Base-by-base conservation (phyloP, 768 basidiomycete genomes). In the Dioszegia crocea region DNA sequence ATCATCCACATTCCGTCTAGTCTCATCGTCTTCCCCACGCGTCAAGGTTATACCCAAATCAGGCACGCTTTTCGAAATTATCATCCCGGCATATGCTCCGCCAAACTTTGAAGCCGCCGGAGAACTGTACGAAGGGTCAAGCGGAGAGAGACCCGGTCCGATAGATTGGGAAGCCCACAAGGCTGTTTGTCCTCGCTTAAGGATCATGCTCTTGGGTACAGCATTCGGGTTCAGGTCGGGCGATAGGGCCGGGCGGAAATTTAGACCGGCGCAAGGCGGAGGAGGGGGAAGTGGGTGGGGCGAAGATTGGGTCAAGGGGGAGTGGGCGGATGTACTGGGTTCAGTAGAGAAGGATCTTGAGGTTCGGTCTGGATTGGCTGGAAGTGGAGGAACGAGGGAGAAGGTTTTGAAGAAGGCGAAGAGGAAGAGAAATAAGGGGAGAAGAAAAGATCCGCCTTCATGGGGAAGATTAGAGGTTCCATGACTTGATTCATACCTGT, bases 201-300 rank as follows among this genome's bases (percentile, higher is more conserved):
- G 68, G 41, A 49, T 75, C 14, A 57, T 62, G 46, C 52, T 77
- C 12, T 50, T 77, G 1, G 76, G 76, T 0, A 62, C 65, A 1
- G 55, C 61, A 11, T 71, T 77, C 56, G 43, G 56, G 0, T 70
- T 65, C 50, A 53, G 70, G 26, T 65, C 71, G 17, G 64, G 54
- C 2, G 76, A 77, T 45, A 48, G 76, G 30, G 71, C 71, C 16
- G 76, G 76, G n/a, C 48, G 73, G 26, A 77, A 73, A 50, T 74
- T 74, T 57, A 60, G 70, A 41, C 64, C 65, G 4, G 53, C 62
- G 17, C 68, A 70, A 60, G 61, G 61, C 0, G 60, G 59, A 1
- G 66, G 65, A 24, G 67, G 68, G 0, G 71, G 68, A 1, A 66
- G 62, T 53, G 75, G 75, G 10, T 76, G 75, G 75, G 67, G 64